These are phyloP conservation scores for Fusarium penzigii DNA, from an alignment of 2,329 filamentous ascomycete species.

Conservation along the genomic window DNA sequence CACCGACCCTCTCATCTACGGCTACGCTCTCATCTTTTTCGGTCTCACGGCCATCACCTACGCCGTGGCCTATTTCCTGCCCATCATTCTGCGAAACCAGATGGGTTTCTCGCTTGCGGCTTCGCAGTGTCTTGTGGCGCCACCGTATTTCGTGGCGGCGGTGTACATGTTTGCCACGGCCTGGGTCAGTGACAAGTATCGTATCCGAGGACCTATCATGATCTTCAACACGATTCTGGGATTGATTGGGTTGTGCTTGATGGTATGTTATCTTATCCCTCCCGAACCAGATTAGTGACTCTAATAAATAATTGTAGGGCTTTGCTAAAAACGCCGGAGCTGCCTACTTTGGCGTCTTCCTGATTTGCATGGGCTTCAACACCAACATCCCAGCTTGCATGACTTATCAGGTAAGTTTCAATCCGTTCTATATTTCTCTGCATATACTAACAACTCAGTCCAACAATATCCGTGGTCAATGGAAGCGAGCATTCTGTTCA, in stretches of 20 bases:
- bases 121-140: constrained; percentile 23
- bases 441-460: constrained; percentile 4
- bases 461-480: constrained; percentile 28
- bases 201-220: constrained; percentile 21
- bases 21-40: constrained; percentile 14
- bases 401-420: constrained; percentile 11
- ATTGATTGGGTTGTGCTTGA: constrained; percentile 17
- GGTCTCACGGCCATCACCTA: constrained; percentile 13
- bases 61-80: constrained; percentile 23
- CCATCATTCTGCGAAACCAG: constrained; percentile 20
- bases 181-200: constrained; percentile 24
- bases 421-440: neutral
- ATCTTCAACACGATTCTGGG: constrained; percentile 11
- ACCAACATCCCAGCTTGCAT: constrained; percentile 13
- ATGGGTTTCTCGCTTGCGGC: constrained; percentile 19
- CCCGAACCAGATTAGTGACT: too few species aligned
- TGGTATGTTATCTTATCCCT: constrained; percentile 6
- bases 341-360: constrained; percentile 26
- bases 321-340: constrained; percentile 6
- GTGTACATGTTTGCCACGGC: constrained; percentile 17
- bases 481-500: constrained; percentile 25
- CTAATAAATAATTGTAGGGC: neutral
- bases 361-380: constrained; percentile 18
- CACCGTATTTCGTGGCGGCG: constrained; percentile 26
- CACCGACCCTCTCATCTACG: constrained; percentile 12